Evolutionary conservation across 148 eudicot genomes (phyloP).

Genomic region (Persicaria maculosa): DNA sequence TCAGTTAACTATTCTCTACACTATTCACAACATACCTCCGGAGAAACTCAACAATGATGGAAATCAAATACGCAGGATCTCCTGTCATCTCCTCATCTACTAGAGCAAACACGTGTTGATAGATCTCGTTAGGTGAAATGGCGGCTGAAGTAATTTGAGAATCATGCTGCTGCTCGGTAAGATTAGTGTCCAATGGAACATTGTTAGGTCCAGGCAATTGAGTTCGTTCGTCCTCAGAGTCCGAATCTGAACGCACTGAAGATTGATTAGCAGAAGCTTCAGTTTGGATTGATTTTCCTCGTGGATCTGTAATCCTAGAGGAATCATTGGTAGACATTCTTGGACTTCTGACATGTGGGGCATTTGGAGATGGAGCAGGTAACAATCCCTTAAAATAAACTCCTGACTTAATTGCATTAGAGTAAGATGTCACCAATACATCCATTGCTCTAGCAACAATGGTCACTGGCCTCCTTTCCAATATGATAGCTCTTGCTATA

Average conservation of each 20-base stretch:
- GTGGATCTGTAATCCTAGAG: slow-evolving; percentile 23
- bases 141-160: slow-evolving; percentile 72
- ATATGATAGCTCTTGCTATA: slow-evolving; percentile 49
- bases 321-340: slow-evolving; percentile 31
- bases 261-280: slow-evolving; percentile 32
- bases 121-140: slow-evolving; percentile 75
- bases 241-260: slow-evolving; percentile 38
- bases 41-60: slow-evolving; percentile 76
- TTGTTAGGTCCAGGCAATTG: slow-evolving; percentile 34
- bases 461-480: slow-evolving; percentile 70
- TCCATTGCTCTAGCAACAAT: slow-evolving; percentile 70
- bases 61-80: slow-evolving; percentile 70
- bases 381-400: slow-evolving; percentile 50
- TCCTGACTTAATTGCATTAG: slow-evolving; percentile 71
- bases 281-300: slow-evolving; percentile 35
- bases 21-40: slow-evolving; percentile 47
- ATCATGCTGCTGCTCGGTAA: slow-evolving; percentile 41
- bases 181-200: slow-evolving; percentile 32
- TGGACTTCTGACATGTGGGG: slow-evolving; percentile 27
- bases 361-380: slow-evolving; percentile 38
- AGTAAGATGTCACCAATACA: slow-evolving; percentile 61
- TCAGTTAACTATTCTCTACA: not conserved
- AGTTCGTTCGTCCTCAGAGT: slow-evolving; percentile 54
- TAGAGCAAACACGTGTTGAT: slow-evolving; percentile 61
- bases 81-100: slow-evolving; percentile 81